phyloP scores from a whole-genome alignment of 441 rosid species.

The Brassica hybrid region DNA sequence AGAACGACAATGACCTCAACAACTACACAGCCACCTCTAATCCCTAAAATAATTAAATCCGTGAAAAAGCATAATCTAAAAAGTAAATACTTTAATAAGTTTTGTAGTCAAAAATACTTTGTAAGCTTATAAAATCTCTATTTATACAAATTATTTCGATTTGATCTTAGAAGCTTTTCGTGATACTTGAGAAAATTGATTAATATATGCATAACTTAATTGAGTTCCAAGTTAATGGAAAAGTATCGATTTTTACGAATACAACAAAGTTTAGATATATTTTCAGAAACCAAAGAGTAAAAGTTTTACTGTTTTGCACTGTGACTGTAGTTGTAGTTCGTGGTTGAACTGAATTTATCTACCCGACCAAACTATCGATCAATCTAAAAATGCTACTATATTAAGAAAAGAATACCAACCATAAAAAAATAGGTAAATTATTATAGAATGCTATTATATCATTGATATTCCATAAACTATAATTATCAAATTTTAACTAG shows the following conservation, averaged over 20 bases:
- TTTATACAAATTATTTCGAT: background rate
- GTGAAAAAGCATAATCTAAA: background rate
- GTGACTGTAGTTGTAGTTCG: background rate
- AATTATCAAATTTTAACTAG: background rate
- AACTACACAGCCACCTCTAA: slow-evolving; percentile 30
- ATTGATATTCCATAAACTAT: background rate
- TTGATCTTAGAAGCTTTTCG: background rate
- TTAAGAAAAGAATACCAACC: background rate
- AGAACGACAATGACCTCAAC: slow-evolving; percentile 30
- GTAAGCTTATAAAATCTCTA: background rate
- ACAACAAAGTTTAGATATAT: background rate
- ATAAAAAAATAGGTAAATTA: background rate
- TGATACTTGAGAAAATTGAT: background rate
- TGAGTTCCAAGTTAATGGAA: background rate
- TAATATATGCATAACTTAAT: background rate
- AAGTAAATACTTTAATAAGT: background rate
- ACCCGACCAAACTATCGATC: background rate
- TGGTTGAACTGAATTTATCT: background rate
- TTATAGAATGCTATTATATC: background rate
- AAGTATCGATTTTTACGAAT: background rate
- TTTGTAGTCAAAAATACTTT: background rate
- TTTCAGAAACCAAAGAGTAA: background rate
- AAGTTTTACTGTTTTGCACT: background rate
- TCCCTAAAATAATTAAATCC: too few relatives aligned
- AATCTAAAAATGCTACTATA: background rate